phyloP scores from a whole-genome alignment of 148 eudicot species.

The Chenopodium quinoa region DNA sequence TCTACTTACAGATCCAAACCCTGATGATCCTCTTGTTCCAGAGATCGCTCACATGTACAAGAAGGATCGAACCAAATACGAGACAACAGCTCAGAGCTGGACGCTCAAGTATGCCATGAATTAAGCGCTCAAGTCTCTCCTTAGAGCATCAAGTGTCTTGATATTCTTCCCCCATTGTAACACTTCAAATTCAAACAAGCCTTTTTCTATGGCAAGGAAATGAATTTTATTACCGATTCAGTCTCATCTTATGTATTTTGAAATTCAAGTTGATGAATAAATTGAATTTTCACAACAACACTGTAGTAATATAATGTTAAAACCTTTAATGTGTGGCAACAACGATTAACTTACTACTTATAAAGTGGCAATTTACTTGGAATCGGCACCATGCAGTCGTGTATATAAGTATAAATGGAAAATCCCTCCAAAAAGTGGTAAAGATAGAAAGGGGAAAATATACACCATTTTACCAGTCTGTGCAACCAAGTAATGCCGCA shows the following conservation, averaged over 20 bases:
- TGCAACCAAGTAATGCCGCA: background rate
- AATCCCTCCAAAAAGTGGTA: background rate
- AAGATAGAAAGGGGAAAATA: background rate
- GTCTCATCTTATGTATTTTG: background rate
- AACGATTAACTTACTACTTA: too few relatives aligned
- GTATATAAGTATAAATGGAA: too few relatives aligned
- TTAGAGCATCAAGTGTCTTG: background rate
- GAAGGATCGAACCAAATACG: constrained; percentile 29
- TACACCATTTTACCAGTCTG: constrained; percentile 7
- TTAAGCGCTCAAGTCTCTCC: constrained; percentile 4
- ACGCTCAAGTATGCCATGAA: constrained; percentile 37
- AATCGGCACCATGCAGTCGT: background rate
- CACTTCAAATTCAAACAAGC: background rate
- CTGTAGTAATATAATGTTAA: background rate
- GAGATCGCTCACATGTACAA: constrained; percentile 36
- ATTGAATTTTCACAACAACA: background rate
- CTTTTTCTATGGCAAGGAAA: background rate
- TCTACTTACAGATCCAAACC: constrained; percentile 35
- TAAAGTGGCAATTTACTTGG: too few relatives aligned
- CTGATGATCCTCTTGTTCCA: constrained; percentile 34
- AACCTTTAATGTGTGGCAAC: background rate
- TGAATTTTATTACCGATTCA: background rate
- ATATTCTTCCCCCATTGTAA: background rate
- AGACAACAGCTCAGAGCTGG: constrained; percentile 35
- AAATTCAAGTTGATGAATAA: background rate